phyloP scores from a whole-genome alignment of 2,329 filamentous ascomycete species.

The Sclerotinia subarctica region DNA sequence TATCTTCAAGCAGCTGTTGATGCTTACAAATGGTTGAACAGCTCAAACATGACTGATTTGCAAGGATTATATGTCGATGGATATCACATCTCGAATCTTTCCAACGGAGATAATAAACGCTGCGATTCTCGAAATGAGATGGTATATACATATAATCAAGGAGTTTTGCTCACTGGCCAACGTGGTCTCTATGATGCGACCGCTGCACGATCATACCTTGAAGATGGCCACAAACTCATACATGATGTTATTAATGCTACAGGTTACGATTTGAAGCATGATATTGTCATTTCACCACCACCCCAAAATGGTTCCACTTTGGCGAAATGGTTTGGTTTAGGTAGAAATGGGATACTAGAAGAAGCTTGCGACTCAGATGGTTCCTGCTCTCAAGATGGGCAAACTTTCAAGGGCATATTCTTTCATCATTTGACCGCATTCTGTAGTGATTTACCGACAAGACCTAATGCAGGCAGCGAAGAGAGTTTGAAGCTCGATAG shows the following conservation, averaged over 20 bases:
- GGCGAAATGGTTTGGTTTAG: constrained; percentile 66
- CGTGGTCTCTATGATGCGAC: constrained; percentile 78
- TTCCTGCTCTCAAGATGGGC: constrained; percentile 75
- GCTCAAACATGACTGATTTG: constrained; percentile 75
- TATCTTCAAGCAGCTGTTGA: constrained; percentile 72
- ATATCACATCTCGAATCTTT: constrained; percentile 75
- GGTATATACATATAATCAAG: constrained; percentile 96
- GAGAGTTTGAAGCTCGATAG: constrained; percentile 23
- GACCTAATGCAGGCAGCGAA: constrained; percentile 31
- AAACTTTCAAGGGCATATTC: constrained; percentile 94
- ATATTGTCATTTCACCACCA: constrained; percentile 8
- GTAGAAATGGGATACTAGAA: constrained; percentile 76
- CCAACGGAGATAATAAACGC: constrained; percentile 59
- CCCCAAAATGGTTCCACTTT: constrained; percentile 17
- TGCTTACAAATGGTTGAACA: constrained; percentile 76
- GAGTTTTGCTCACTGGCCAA: constrained; percentile 79
- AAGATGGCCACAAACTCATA: constrained; percentile 77
- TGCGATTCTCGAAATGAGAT: constrained; percentile 83
- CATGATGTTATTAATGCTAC: constrained; percentile 72
- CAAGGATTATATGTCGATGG: constrained; percentile 80
- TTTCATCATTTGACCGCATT: constrained; percentile 84
- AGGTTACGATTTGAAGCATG: constrained; percentile 59
- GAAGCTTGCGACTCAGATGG: constrained; percentile 76
- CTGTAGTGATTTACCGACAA: constrained; percentile 59
- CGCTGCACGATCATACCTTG: constrained; percentile 65